Percentiles rank a stretch among this genome's conserved stretches.
These are phyloP conservation scores for Calonectria pteridis DNA, from an alignment of 2,329 filamentous ascomycete genomes.

Conservation along the genomic window DNA sequence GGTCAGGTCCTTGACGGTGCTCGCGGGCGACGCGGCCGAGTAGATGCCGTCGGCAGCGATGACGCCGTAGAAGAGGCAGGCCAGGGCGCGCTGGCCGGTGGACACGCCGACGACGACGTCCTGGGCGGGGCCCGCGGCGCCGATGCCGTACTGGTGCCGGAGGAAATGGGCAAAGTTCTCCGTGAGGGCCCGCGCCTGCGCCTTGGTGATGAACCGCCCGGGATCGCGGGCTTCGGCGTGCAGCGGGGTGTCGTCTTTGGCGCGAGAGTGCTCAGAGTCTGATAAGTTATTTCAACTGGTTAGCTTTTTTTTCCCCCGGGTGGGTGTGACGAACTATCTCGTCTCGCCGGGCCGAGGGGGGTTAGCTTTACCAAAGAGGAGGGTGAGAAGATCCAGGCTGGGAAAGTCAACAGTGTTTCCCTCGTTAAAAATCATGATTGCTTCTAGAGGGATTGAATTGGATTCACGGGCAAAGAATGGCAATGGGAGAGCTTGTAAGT, in stretches of 20 bases:
- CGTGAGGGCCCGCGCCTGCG: constrained; percentile 60
- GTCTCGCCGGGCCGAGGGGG: background rate
- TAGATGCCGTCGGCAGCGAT: constrained; percentile 72
- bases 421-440: constrained; percentile 53
- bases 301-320: background rate
- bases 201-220: constrained; percentile 65
- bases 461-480: background rate
- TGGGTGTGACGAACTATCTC: background rate
- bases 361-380: constrained; percentile 55
- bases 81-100: constrained; percentile 67
- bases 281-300: background rate
- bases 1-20: constrained; percentile 63
- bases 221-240: constrained; percentile 70
- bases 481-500: background rate
- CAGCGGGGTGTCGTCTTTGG: constrained; percentile 63
- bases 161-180: constrained; percentile 68
- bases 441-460: background rate
- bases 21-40: constrained; percentile 64
- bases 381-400: constrained; percentile 56
- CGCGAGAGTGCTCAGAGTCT: constrained; percentile 52
- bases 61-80: constrained; percentile 66
- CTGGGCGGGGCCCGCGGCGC: constrained; percentile 58
- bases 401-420: constrained; percentile 50
- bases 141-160: constrained; percentile 64
- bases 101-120: constrained; percentile 70